Evolutionary conservation across 306 rosid genomes (phyloP).

Genomic region (Hippophae rhamnoides): DNA sequence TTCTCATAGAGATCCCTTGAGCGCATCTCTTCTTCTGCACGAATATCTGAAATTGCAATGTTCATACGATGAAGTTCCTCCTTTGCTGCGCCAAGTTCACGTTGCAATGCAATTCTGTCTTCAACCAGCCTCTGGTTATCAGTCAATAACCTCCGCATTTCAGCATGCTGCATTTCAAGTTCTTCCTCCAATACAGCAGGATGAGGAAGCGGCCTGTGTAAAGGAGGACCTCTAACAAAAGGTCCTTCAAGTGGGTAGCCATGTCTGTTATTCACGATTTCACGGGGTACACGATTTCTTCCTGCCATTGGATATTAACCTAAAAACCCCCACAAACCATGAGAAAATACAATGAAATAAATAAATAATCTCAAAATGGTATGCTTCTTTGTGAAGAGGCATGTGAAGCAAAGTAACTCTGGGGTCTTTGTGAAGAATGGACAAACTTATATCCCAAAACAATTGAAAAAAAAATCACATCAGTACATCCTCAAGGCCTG

Average conservation of each 20-base stretch:
- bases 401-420: too few relatives aligned
- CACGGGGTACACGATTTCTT: slow-evolving; percentile 53
- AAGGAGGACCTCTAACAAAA: slow-evolving; percentile 43
- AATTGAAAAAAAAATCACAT: too few relatives aligned
- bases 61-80: slow-evolving; percentile 82
- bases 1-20: slow-evolving; percentile 71
- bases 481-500: too few relatives aligned
- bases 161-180: slow-evolving; percentile 55
- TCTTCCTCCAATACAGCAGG: slow-evolving; percentile 80
- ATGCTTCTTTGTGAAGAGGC: too few relatives aligned
- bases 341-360: not conserved
- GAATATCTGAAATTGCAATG: slow-evolving; percentile 57
- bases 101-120: slow-evolving; percentile 54
- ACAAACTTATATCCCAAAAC: too few relatives aligned
- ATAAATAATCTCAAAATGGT: not conserved
- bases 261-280: slow-evolving; percentile 41
- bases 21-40: slow-evolving; percentile 48
- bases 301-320: slow-evolving; percentile 48
- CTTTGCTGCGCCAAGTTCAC: slow-evolving; percentile 54
- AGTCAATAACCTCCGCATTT: slow-evolving; percentile 46
- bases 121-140: slow-evolving; percentile 72
- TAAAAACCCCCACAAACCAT: slow-evolving; percentile 7
- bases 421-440: too few relatives aligned
- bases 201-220: slow-evolving; percentile 55
- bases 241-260: slow-evolving; percentile 61